Percentiles rank a stretch among this genome's conserved stretches.
Evolutionary conservation across 2,329 filamentous ascomycete species (phyloP).

Genomic region (Teratosphaeria epicoccoides): DNA sequence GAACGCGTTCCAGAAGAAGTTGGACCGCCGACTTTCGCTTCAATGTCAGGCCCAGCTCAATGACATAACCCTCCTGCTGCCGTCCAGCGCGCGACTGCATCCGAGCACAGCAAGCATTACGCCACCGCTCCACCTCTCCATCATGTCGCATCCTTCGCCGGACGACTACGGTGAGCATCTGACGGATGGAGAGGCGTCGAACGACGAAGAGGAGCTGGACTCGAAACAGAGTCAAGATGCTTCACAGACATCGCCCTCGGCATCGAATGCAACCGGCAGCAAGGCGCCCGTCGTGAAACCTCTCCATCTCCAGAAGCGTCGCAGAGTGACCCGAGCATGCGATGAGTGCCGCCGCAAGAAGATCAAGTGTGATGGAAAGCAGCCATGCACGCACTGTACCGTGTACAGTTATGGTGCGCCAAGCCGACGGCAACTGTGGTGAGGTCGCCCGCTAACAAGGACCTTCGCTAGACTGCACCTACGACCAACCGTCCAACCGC

Average conservation of each 20-base stretch:
- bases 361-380: conserved; percentile 46
- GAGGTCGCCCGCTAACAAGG: too few species aligned
- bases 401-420: conserved; percentile 91
- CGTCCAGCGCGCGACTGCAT: neutral
- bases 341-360: conserved; percentile 70
- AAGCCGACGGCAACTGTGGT: neutral
- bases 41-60: neutral
- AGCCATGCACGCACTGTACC: conserved; percentile 73
- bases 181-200: conserved; percentile 20
- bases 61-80: neutral
- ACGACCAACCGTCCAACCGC: conserved; percentile 88
- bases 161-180: conserved; percentile 23
- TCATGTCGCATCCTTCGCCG: conserved; percentile 22
- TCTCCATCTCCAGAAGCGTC: conserved; percentile 48
- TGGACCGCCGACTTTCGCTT: neutral
- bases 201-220: conserved; percentile 16
- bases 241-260: conserved; percentile 12
- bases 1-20: neutral
- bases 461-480: conserved; percentile 71
- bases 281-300: conserved; percentile 14
- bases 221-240: conserved; percentile 20
- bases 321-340: conserved; percentile 78
- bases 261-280: conserved; percentile 7
- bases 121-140: neutral
- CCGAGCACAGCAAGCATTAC: neutral